phyloP scores from a whole-genome alignment of 129 eudicot genomes.

The Solidago caesia region DNA sequence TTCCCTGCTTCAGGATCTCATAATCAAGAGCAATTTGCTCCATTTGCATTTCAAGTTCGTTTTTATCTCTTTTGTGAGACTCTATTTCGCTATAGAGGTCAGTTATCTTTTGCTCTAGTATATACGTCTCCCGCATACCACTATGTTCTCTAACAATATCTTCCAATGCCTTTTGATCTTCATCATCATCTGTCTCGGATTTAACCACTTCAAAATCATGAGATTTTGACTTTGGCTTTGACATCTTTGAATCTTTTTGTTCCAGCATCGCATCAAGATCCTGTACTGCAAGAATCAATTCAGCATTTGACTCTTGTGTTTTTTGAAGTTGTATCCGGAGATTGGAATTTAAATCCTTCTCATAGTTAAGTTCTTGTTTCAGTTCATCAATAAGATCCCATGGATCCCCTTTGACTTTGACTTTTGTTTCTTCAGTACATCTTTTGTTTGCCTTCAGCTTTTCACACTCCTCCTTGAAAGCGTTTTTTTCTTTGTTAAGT shows the following conservation, averaged over 20 bases:
- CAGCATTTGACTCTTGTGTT: conserved; percentile 84
- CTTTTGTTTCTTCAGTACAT: conserved; percentile 36
- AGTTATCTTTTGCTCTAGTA: conserved; percentile 72
- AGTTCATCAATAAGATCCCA: conserved; percentile 70
- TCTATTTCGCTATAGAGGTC: conserved; percentile 76
- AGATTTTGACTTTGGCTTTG: conserved; percentile 29
- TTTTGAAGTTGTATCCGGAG: conserved; percentile 81
- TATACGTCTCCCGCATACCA: conserved; percentile 55
- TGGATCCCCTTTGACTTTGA: conserved; percentile 49
- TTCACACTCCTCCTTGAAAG: conserved; percentile 58
- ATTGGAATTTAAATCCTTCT: conserved; percentile 67
- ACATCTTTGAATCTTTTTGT: conserved; percentile 44
- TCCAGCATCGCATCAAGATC: conserved; percentile 88
- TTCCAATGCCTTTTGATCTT: conserved; percentile 86
- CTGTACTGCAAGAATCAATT: conserved; percentile 83
- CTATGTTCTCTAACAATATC: conserved; percentile 71
- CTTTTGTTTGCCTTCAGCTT: conserved; percentile 47
- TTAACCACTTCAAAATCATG: conserved; percentile 31
- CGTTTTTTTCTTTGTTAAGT: conserved; percentile 70
- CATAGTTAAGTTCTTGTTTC: conserved; percentile 65
- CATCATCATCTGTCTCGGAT: conserved; percentile 51
- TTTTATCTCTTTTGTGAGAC: conserved; percentile 70
- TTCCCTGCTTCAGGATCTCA: conserved; percentile 92
- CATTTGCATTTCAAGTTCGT: conserved; percentile 88
- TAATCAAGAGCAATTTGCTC: conserved; percentile 95